phyloP scores from a whole-genome alignment of 306 rosid species.

The Cucurbita ficifolia region DNA sequence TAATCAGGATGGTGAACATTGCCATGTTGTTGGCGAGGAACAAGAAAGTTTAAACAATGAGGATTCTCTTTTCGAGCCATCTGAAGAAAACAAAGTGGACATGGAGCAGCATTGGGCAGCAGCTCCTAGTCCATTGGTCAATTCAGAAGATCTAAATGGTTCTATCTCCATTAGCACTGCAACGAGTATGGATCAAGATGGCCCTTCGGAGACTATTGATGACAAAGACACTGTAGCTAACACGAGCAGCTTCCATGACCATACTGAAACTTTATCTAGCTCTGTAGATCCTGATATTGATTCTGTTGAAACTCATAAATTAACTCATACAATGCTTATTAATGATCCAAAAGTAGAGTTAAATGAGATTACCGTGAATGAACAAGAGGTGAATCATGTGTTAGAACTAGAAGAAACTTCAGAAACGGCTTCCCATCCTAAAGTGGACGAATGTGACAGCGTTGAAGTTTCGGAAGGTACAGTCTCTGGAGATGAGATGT shows the following conservation, averaged over 20 bases:
- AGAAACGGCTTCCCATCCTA: neutral
- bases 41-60: neutral
- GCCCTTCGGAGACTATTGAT: conserved; percentile 5
- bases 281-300: neutral
- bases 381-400: neutral
- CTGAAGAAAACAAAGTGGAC: neutral
- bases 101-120: conserved; percentile 9
- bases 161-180: conserved; percentile 1
- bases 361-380: neutral
- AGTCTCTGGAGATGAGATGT: neutral
- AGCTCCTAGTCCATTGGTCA: conserved; percentile 1
- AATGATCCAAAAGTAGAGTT: neutral
- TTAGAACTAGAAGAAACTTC: neutral
- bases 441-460: neutral
- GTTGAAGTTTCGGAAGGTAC: neutral
- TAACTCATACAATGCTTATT: neutral
- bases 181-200: conserved; percentile 6
- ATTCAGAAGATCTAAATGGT: neutral
- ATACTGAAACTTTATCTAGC: neutral
- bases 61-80: neutral
- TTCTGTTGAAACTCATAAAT: neutral
- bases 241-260: neutral
- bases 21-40: neutral
- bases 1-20: neutral
- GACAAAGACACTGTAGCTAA: neutral